Base-by-base conservation (phyloP, 495 filamentous ascomycete species). In the Filosporella fistucella region DNA sequence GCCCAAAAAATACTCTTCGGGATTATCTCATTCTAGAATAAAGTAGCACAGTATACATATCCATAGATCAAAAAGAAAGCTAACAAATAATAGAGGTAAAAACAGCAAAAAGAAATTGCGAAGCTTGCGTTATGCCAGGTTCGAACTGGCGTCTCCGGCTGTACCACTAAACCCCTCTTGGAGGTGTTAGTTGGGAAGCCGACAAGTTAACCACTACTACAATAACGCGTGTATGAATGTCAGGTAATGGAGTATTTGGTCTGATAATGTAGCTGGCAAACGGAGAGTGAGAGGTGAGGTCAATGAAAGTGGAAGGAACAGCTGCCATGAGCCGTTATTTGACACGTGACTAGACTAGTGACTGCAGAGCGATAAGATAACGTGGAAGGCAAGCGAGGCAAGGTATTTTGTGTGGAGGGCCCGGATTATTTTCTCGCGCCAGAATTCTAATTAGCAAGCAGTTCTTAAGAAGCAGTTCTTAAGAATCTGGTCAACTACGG, bases 181-280 rank as follows among this genome's bases (percentile, higher is more conserved):
- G n/a, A 16, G 20, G 21, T 43, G 18, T 39, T 20, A 49, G 20
- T 22, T 58, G 56, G 56, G 56, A 55, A 58, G 51, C 47, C 48
- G 56, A 58, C 51, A 16, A 47, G 55, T 58, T 58, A 57, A 58
- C 55, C 55, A 58, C 54, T 55, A 55, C 54, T 53, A 45, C 40
- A 49, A 52, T 30, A 16, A 43, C 22, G 45, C 49, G 18, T 35
- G 20, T 23, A 12, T 43, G 34, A 7, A 36, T 23, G 8, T 29
- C 28, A 26, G 14, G 4, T 33, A 46, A 45, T 45, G 43, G 42
- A 9, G 21, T 29, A 20, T 30, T 35, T 35, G 45, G 42, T 35
- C 28, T 20, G 34, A 11, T 24, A 11, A 17, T 48, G n/a, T n/a
- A 22, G n/a, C n/a, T 42, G 13, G 3, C 29, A n/a, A n/a, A n/a